Conservation (phyloP, 352 stramenopile genomes). For the Globisporangium canariense region DNA sequence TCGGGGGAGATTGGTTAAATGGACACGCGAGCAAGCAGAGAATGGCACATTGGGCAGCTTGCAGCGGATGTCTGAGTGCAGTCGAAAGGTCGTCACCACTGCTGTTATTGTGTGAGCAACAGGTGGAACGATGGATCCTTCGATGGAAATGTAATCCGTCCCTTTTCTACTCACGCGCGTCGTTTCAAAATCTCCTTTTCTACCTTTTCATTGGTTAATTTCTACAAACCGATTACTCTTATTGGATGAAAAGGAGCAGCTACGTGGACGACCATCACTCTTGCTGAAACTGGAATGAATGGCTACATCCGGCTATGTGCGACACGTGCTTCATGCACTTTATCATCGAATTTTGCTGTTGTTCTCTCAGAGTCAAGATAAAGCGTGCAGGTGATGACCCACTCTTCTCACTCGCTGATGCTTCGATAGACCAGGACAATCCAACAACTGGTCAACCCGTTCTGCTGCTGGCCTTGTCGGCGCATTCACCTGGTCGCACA, state of each 20-base stretch:
- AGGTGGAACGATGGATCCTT: too few species aligned
- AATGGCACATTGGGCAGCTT: neutral
- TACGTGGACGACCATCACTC: slow-evolving; percentile 6
- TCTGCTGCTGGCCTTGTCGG: too few species aligned
- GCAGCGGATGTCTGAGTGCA: neutral
- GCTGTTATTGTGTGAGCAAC: too few species aligned
- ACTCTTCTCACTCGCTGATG: neutral
- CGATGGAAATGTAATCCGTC: too few species aligned
- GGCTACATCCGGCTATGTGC: neutral
- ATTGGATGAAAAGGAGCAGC: too few species aligned
- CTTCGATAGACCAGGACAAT: slow-evolving; percentile 3
- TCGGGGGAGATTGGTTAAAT: too few species aligned
- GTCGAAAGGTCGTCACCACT: neutral
- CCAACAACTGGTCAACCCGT: neutral
- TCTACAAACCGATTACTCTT: too few species aligned
- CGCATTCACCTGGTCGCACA: too few species aligned
- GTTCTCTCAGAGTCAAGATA: slow-evolving; percentile 3
- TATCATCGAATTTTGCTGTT: neutral
- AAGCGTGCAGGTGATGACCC: neutral
- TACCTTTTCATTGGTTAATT: too few species aligned
- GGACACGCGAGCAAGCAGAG: neutral
- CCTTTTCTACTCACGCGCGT: too few species aligned
- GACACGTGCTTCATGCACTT: too few species aligned
- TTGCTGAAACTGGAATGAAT: neutral
- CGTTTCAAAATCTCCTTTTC: too few species aligned